Conservation (phyloP, 2,329 filamentous ascomycete species). For the Exophiala bonariae region DNA sequence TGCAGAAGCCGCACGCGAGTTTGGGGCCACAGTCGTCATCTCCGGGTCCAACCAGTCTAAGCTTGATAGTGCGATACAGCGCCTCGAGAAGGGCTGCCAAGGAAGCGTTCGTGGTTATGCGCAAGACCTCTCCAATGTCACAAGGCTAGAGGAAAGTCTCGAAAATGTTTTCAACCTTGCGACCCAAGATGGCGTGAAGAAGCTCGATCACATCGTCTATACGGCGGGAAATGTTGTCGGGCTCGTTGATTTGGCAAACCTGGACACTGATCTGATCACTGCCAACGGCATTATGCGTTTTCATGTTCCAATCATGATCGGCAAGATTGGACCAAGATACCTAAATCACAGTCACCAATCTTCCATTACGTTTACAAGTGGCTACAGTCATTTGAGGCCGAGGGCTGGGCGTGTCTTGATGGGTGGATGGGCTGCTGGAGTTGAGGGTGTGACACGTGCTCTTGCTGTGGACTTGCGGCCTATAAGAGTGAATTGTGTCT, state of each 20-base stretch:
- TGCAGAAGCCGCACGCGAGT: constrained; percentile 54
- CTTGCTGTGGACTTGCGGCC: constrained; percentile 45
- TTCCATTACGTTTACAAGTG: constrained; percentile 44
- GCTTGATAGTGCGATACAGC: constrained; percentile 39
- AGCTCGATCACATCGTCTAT: constrained; percentile 53
- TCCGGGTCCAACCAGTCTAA: constrained; percentile 48
- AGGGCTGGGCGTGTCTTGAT: constrained; percentile 46
- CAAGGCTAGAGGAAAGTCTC: constrained; percentile 40
- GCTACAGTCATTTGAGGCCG: constrained; percentile 51
- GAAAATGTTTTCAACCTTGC: constrained; percentile 42
- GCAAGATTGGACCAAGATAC: constrained; percentile 40
- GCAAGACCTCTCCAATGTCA: constrained; percentile 43
- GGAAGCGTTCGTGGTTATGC: constrained; percentile 38
- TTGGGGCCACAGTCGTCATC: constrained; percentile 53
- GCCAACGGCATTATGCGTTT: constrained; percentile 35
- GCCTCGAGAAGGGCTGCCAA: constrained; percentile 29
- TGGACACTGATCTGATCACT: constrained; percentile 30
- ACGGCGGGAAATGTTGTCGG: constrained; percentile 47
- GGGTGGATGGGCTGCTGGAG: constrained; percentile 28
- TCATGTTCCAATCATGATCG: constrained; percentile 37
- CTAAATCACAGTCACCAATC: constrained; percentile 31
- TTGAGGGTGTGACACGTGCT: constrained; percentile 37
- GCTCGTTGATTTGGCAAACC: constrained; percentile 32
- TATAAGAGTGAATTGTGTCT: constrained; percentile 43
- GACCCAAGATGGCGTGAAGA: constrained; percentile 26